Base-by-base conservation (phyloP, 2,329 filamentous ascomycete species). In the Alternaria burnsii region DNA sequence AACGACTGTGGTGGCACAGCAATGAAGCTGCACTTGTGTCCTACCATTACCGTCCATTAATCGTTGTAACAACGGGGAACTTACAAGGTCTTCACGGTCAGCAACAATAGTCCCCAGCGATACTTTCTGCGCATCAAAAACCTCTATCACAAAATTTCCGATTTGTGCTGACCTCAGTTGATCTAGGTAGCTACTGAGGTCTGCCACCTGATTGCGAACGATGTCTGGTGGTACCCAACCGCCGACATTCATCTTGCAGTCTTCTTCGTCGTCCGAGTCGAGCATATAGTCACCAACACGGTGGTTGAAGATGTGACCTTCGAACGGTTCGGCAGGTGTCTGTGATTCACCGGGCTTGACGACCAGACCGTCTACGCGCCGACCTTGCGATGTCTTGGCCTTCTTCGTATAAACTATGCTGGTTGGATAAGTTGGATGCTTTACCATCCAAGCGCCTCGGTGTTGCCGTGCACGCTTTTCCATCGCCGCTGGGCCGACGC, bases 381-480 rank as follows among this genome's bases (percentile, higher is more conserved):
- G 12, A 43, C 5, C 10, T 16, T 16, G 26, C 10, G 11, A 24
- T 26, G 5, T 1, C 3, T 41, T 52, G 18, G 7, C 3, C 12
- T 61, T 65, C 40, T 55, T 43, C n/a, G 60, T 44, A 34, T 65
- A 65, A 5, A 53, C 1, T 14, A 65, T 60, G 5, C 59, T 40
- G 7, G 24, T 43, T 5, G 62, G 60, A 51, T 65, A 58, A 14
- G 14, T 28, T 24, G 58, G 63, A 32, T 58, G 52, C 10, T 48
- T 48, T 22, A 4, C 43, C 28, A 64, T 24, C 61, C 57, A 63
- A 12, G 38, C 40, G 4, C 41, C 9, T 38, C 62, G 50, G 26
- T 61, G 55, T 43, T 61, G 46, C 8, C 62, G 46, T 10, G 20
- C 58, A 6, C 63, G 62, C 51, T 68, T 68, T 18, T 65, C 59